Evolutionary conservation across 495 filamentous ascomycete species (phyloP), one percentile per base, ranked within the genome.

Genomic region (Cladorrhinum samala): DNA sequence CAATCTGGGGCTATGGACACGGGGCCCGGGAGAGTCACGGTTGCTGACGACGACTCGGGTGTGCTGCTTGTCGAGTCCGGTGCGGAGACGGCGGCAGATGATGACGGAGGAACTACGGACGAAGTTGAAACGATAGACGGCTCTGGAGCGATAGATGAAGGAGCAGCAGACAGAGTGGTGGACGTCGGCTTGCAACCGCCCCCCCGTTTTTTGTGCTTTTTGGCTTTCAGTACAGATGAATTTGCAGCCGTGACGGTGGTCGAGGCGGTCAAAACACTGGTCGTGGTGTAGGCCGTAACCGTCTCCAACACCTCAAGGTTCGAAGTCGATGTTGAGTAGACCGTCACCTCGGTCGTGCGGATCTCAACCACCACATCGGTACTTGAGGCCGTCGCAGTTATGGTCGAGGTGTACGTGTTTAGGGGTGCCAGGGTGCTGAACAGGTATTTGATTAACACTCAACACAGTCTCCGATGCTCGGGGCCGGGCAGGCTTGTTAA

Each of bases 171-270:
- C 7, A 24, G 23, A 46, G 43, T 23, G 20, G 20, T 46, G 43
- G 43, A 46, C 8, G 16, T 46, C 43, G 43, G n/a, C 19, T 46
- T 46, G 19, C 43, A 46, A 24, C n/a, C 43, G 24, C 43, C 43
- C n/a, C 43, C 18, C 24, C 24, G 19, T 24, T 46, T 46, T 19
- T 3, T 46, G 13, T 20, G 43, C 43, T 24, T 46, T 14, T 19
- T 24, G 43, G 43, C 17, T 24, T 1, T 24, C 43, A 24, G 14
- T 5, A 46, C 27, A 33, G 27, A 11, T 33, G 27, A 33, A 33
- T 33, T 33, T 33, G 27, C 27, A 33, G 27, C 27, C 27, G 27
- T 33, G 27, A 33, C 27, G 27, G 27, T 27, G 43, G 43, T 18
- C 43, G 43, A 14, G 17, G 43, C 43, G 17, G 16, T 19, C 27